Evolutionary conservation across 495 filamentous ascomycete genomes (phyloP), one percentile per base, ranked within the genome.

Genomic region (Penicillium subrubescens): DNA sequence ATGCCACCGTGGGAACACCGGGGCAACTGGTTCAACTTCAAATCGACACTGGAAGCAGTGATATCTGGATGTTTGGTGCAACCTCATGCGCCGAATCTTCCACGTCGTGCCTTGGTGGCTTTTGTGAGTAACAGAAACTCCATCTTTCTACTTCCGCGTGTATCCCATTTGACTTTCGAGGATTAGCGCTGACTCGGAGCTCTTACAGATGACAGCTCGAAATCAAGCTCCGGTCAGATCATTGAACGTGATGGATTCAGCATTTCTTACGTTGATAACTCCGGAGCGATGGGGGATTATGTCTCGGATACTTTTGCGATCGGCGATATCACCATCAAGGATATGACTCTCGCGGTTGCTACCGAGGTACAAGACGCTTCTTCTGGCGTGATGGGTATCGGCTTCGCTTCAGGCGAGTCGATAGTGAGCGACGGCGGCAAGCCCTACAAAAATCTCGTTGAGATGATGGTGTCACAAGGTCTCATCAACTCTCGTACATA

Each of bases 401-500:
- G 51, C 15, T 54, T 54, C n/a, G 51, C 33, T n/a, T 54, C 51
- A 21, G 29, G 23, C 51, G 51, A 54, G 51, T 54, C 51, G 27
- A 54, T 54, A 19, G 51, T 34, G 15, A 25, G 15, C 12, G 15
- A 34, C 5, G 51, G 51, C 11, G 14, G 51, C 51, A 54, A 10
- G 12, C 51, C 51, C 14, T 54, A 54, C 31, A 54, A 54, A 14
- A 54, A 54, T 14, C 51, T 54, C 7, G 51, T 54, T 15, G 51
- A 34, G 11, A 54, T 29, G 51, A 54, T 54, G 51, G 51, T 54
- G 8, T 12, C 33, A 34, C 51, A 54, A 54, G 51, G 51, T 10
- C 51, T 54, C 10, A 54, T 54, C 51, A 54, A 54, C 27, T 54
- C 51, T 31, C 51, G 51, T 34, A n/a, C 51, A 19, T 54, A 54